Percentiles rank a stretch among this genome's conserved stretches.
phyloP scores from a whole-genome alignment of 129 eudicot species.

The Ambrosia artemisiifolia region DNA sequence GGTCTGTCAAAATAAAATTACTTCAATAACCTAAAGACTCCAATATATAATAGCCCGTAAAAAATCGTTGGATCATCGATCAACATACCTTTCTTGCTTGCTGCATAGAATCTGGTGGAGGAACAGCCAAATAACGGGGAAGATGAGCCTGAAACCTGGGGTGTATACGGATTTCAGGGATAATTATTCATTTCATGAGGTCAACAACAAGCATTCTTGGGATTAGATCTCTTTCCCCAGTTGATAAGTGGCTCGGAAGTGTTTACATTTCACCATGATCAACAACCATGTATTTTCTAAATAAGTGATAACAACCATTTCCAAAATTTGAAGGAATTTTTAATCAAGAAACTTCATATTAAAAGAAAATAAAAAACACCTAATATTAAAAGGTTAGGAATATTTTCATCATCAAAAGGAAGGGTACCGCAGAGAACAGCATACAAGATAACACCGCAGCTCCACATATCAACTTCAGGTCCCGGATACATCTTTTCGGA shows the following conservation, averaged over 20 bases:
- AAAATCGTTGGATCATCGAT: conserved; percentile 1
- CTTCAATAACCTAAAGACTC: neutral
- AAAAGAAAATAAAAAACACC: neutral
- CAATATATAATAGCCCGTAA: neutral
- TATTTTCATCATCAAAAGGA: conserved; percentile 97
- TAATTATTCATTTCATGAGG: conserved; percentile 89
- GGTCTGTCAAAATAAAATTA: conserved; percentile 47
- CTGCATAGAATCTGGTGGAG: conserved; percentile 92
- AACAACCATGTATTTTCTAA: conserved; percentile 10
- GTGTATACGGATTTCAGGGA: conserved; percentile 83
- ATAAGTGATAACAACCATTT: neutral
- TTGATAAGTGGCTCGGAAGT: conserved; percentile 94
- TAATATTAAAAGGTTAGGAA: conserved; percentile 50
- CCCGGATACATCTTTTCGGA: conserved; percentile 97
- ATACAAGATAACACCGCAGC: conserved; percentile 97
- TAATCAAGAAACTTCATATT: neutral
- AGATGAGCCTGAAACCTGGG: conserved; percentile 95
- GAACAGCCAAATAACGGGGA: conserved; percentile 93
- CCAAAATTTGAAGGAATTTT: neutral
- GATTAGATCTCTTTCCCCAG: conserved; percentile 89
- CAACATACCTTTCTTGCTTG: conserved; percentile 80
- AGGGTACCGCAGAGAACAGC: conserved; percentile 98
- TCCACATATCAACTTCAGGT: conserved; percentile 98
- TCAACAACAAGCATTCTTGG: conserved; percentile 98
- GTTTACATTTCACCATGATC: conserved; percentile 95